A percentile compares a stretch with the other conserved stretches of the same genome.
These are phyloP conservation scores for Prunus mongolica DNA, from an alignment of 306 rosid genomes.

Conservation along the genomic window DNA sequence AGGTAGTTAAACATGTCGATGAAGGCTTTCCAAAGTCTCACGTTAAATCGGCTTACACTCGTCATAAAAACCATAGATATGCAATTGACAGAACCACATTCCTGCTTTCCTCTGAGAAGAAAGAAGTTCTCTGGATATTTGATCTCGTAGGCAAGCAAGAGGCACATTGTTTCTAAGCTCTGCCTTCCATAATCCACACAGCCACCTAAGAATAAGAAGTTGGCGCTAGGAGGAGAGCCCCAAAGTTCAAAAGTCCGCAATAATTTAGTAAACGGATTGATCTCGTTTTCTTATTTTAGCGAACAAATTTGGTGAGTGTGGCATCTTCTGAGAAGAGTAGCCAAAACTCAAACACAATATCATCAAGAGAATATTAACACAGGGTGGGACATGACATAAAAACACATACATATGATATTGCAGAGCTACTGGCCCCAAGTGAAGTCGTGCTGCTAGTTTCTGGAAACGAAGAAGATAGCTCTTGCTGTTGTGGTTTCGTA, in stretches of 20 bases:
- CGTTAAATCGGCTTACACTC: not conserved
- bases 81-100: conserved; percentile 56
- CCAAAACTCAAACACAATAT: too few relatives aligned
- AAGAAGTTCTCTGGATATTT: conserved; percentile 87
- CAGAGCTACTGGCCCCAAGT: too few relatives aligned
- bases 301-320: too few relatives aligned
- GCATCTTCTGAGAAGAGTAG: too few relatives aligned
- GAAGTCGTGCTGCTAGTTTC: too few relatives aligned
- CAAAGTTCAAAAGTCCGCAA: conserved; percentile 78
- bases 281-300: too few relatives aligned
- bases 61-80: conserved; percentile 79
- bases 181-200: conserved; percentile 92
- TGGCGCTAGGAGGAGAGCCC: conserved; percentile 74
- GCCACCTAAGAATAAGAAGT: conserved; percentile 84
- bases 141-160: conserved; percentile 81
- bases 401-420: too few relatives aligned
- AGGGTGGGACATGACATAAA: too few relatives aligned
- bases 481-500: too few relatives aligned
- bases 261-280: too few relatives aligned
- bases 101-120: conserved; percentile 90
- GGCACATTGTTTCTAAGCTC: conserved; percentile 89
- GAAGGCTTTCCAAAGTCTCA: conserved; percentile 61
- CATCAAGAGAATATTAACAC: too few relatives aligned
- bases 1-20: conserved; percentile 82
- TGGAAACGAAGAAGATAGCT: too few relatives aligned